Conservation (phyloP, 2,329 filamentous ascomycete genomes). For the Cryphonectria carpinicola region DNA sequence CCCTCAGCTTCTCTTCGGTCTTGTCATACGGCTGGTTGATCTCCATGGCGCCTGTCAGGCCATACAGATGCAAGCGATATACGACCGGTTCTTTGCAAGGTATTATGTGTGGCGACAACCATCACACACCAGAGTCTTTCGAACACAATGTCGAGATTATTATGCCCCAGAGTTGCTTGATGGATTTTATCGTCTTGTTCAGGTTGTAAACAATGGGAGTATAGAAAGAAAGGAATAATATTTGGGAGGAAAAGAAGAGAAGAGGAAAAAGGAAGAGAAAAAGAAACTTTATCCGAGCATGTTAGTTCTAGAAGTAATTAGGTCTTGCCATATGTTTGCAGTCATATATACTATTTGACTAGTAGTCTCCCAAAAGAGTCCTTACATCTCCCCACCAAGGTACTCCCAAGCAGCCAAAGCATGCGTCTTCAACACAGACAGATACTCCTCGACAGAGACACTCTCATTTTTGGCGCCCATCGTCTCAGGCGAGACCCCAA, state of each 20-base stretch:
- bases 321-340: not conserved
- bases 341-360: not conserved
- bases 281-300: not conserved
- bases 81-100: not conserved
- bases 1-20: not conserved
- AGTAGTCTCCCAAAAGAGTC: not conserved
- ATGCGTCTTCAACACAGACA: slow-evolving; percentile 38
- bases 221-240: not conserved
- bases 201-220: too few relatives aligned
- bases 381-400: slow-evolving; percentile 19
- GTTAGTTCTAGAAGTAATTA: not conserved
- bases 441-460: slow-evolving; percentile 37
- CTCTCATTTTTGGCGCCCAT: slow-evolving; percentile 37
- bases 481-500: slow-evolving; percentile 34
- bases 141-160: not conserved
- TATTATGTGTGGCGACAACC: not conserved
- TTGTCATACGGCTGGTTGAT: not conserved
- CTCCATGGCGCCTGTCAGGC: not conserved
- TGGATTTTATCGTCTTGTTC: not conserved
- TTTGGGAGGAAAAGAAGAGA: not conserved
- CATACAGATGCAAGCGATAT: not conserved
- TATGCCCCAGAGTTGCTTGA: not conserved
- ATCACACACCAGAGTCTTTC: not conserved
- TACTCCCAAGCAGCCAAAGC: slow-evolving; percentile 38
- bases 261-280: not conserved